Conservation (phyloP, 1,284 basidiomycete species). For the Irpex sp. region DNA sequence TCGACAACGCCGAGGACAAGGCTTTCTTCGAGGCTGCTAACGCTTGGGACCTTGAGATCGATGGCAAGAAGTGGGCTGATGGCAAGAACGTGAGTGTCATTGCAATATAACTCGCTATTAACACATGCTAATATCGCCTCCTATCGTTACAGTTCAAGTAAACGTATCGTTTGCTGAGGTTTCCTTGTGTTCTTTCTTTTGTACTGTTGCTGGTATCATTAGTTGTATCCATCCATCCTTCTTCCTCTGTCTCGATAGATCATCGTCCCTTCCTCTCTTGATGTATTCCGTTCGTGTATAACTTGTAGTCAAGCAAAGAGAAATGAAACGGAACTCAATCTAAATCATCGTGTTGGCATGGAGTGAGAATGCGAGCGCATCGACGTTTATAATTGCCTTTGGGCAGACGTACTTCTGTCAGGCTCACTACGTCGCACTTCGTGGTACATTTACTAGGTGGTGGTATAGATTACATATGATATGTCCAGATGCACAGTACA, state of each 20-base stretch:
- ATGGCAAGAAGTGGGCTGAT: constrained; percentile 85
- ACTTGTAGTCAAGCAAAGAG: constrained; percentile 1
- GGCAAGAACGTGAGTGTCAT: constrained; percentile 68
- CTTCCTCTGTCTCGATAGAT: constrained; percentile 14
- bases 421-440: no score
- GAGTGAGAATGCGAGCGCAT: no score
- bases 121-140: not conserved
- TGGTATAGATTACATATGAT: no score
- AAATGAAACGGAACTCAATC: constrained; percentile 3
- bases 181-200: not conserved
- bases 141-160: constrained; percentile 29
- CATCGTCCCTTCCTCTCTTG: not conserved
- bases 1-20: constrained; percentile 71
- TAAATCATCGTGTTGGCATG: not conserved
- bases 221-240: constrained; percentile 11
- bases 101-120: not conserved
- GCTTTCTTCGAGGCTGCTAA: constrained; percentile 87
- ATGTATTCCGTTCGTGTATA: constrained; percentile 8
- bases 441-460: no score
- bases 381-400: no score
- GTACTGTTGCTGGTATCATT: not conserved
- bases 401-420: no score
- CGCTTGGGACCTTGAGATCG: constrained; percentile 86
- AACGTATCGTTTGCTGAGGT: constrained; percentile 7
- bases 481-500: no score